These are phyloP conservation scores for Deinandra increscens DNA, from an alignment of 129 eudicot species.

Conservation along the genomic window DNA sequence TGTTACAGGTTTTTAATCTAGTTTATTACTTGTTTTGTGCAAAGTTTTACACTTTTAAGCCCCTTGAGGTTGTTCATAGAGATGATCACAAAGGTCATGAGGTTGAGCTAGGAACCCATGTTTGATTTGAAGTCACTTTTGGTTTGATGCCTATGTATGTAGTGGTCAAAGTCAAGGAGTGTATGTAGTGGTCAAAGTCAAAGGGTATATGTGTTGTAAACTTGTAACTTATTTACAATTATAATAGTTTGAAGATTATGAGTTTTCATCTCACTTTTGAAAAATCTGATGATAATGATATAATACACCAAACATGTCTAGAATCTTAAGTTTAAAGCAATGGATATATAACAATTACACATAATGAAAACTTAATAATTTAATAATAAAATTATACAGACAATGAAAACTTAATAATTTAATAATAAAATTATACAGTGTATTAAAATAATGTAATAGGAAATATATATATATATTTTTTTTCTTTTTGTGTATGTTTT, in stretches of 20 bases:
- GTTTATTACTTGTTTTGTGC: constrained; percentile 72
- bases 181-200: not conserved
- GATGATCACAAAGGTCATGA: constrained; percentile 31
- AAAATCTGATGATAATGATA: not conserved
- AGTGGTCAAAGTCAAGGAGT: not conserved
- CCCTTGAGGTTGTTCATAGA: constrained; percentile 44
- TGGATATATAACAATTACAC: too few species aligned
- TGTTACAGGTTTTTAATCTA: constrained; percentile 60
- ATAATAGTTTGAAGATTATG: not conserved
- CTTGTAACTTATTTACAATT: not conserved
- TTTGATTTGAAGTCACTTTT: not conserved
- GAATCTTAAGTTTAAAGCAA: not conserved
- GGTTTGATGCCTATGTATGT: constrained; percentile 11
- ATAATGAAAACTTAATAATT: too few species aligned
- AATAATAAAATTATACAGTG: too few species aligned
- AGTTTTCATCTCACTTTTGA: not conserved
- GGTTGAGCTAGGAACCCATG: constrained; percentile 48
- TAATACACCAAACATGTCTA: not conserved
- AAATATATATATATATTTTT: too few species aligned
- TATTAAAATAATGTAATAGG: too few species aligned
- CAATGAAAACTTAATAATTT: too few species aligned
- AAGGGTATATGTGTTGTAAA: too few species aligned
- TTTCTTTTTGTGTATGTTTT: too few species aligned
- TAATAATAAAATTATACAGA: too few species aligned
- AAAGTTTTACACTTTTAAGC: constrained; percentile 66